A percentile compares a stretch with the other conserved stretches of the same genome.
Conservation (phyloP, 2,329 filamentous ascomycete species). For the Lanzia echinophila region DNA sequence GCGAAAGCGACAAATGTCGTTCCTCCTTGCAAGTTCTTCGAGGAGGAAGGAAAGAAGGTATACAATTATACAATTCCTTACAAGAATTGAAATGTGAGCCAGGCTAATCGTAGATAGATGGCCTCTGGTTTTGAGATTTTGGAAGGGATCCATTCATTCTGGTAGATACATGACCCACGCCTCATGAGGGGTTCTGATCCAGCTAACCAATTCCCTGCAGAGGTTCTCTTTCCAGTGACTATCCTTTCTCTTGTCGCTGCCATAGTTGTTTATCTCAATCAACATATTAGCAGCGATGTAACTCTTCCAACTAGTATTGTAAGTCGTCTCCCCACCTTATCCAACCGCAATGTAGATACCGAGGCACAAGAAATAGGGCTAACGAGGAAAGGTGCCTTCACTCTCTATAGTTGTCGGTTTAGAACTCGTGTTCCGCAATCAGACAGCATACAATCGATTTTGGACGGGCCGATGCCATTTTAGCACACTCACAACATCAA, state of each 20-base stretch:
- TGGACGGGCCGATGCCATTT: conserved; percentile 55
- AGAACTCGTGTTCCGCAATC: conserved; percentile 62
- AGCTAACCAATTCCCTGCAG: conserved; percentile 19
- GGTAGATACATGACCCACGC: conserved; percentile 11
- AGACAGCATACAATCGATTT: conserved; percentile 37
- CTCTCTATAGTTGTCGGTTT: conserved; percentile 60
- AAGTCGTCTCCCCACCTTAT: conserved; percentile 19
- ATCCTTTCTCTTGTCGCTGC: conserved; percentile 53
- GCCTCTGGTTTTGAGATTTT: conserved; percentile 57
- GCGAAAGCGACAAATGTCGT: conserved; percentile 15
- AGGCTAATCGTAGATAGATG: conserved; percentile 37
- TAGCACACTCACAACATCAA: conserved; percentile 48
- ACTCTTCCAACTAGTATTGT: conserved; percentile 52
- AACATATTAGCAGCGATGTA: conserved; percentile 42
- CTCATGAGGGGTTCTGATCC: background rate
- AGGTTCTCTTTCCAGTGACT: conserved; percentile 49
- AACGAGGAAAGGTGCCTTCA: conserved; percentile 43
- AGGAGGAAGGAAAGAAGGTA: conserved; percentile 29
- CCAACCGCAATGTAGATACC: background rate
- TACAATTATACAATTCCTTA: background rate
- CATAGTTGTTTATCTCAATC: conserved; percentile 51
- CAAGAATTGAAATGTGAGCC: background rate
- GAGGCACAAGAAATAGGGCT: background rate
- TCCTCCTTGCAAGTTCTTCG: conserved; percentile 24
- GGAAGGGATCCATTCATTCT: conserved; percentile 56